Conservation (phyloP, 441 rosid genomes). For the Isatis lusitanica region DNA sequence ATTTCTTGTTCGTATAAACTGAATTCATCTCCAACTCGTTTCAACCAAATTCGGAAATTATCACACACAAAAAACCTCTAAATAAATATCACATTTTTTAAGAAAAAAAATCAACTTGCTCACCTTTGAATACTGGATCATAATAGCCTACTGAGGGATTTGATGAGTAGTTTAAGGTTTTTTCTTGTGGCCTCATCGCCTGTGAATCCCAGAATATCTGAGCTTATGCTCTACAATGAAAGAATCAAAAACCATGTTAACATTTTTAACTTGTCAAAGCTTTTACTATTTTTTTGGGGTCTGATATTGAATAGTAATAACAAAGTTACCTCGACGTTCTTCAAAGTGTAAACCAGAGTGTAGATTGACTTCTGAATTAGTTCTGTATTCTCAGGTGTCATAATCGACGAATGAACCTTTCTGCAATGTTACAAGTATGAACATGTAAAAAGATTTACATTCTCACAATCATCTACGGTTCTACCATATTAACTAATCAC, state of each 20-base stretch:
- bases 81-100: not conserved
- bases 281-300: not conserved
- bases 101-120: constrained; percentile 19
- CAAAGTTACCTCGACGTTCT: constrained; percentile 77
- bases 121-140: constrained; percentile 36
- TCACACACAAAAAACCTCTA: not conserved
- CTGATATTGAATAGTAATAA: not conserved
- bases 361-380: constrained; percentile 78
- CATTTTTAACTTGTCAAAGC: not conserved
- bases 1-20: constrained; percentile 19
- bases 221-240: constrained; percentile 75
- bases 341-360: constrained; percentile 80
- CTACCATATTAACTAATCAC: constrained; percentile 8
- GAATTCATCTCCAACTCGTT: constrained; percentile 1
- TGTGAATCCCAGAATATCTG: constrained; percentile 91
- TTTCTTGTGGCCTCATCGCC: constrained; percentile 83
- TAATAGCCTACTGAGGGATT: constrained; percentile 86
- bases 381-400: constrained; percentile 91
- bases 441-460: not conserved
- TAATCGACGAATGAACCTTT: constrained; percentile 66
- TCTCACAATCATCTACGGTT: not conserved
- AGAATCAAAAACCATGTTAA: constrained; percentile 3
- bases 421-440: constrained; percentile 42
- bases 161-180: constrained; percentile 81
- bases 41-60: not conserved